Base-by-base conservation (phyloP, 192 early-diverging fungal genomes). In the Backusella circina region DNA sequence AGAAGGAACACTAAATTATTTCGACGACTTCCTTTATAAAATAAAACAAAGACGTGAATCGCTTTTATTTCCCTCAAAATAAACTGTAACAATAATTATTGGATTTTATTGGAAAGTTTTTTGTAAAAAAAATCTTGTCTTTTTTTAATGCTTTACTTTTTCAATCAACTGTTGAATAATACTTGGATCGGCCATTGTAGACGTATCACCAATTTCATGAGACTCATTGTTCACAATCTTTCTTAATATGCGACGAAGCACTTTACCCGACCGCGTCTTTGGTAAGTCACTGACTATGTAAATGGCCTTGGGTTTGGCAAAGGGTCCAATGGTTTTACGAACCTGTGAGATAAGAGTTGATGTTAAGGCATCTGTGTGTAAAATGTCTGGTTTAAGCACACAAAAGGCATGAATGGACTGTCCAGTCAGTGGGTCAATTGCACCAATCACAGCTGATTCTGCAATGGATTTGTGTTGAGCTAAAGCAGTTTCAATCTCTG, bases 211-310 rank as follows among this genome's bases (percentile, higher is more conserved):
- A 8, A 99, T 82, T 77, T 93, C 90, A 78, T 92, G 90, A 5
- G 90, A 81, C 75, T 99, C 95, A 73, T 89, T 88, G 38, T 87
- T 94, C 70, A 97, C 93, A 65, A 96, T 90, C 91, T 99, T 98
- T 80, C 96, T 86, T 84, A 99, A 85, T 72, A 99, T 92, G 64
- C 97, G 89, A 51, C 97, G 89, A 93, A 99, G 97, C 80, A 99
- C 95, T 87, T 99, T 99, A 67, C 97, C 97, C 37, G 91, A 93
- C 31, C 96, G 90, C 30, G 97, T 99, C 88, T 99, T 98, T 79
- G 97, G 96, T 72, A 98, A 86, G 82, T 96, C 96, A 26, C 86
- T 86, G 5, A 94, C 92, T 72, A 98, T 77, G 71, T 97, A 90
- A 35, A 99, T 90, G 44, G 86, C 84, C 83, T 95, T 95, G 30